Base-by-base conservation (phyloP, 768 basidiomycete species). In the Daedaleopsis nitida region DNA sequence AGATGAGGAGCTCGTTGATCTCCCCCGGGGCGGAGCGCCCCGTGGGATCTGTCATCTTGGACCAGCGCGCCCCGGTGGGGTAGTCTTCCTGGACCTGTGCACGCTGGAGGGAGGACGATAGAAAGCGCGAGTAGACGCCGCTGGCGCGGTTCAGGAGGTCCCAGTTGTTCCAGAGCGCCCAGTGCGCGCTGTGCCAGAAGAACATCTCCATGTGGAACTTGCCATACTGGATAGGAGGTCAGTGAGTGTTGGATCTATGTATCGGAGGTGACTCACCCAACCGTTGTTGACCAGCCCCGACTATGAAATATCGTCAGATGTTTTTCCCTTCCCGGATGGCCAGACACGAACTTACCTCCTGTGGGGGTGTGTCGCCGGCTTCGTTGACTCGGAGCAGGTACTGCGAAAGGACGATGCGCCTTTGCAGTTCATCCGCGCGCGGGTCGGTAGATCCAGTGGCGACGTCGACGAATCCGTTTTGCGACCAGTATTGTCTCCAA, bases 131-230 rank as follows among this genome's bases (percentile, higher is more conserved):
- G 68, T 85, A 86, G 10, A 83, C 73, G 44, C 66, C 61, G 52
- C 71, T 75, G 0, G 81, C 79, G 51, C 80, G 78, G 19, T 73
- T 62, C n/a, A 85, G 78, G 43, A 86, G 71, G 60, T 83, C 80
- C 82, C 81, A 83, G 69, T 85, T 83, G 64, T 80, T 80, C 84
- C 84, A 86, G 7, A 85, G 76, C 1, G 80, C 83, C 83, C 83
- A 86, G 66, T 86, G 84, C 7, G 76, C 76, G 57, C 74, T 72
- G 65, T 86, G 85, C 85, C 83, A 85, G 70, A 83, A 85, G 65
- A 78, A 81, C 82, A 83, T 80, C 65, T 86, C 84, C 79, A 84
- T 79, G 64, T 85, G 84, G 70, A 84, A 84, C 72, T 85, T 85
- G 55, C 83, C 82, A 62, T 65, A 66, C 66, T 72, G 37, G 24